phyloP scores from a whole-genome alignment of 2,329 filamentous ascomycete genomes.

The Teratosphaeriaceae sp. region DNA sequence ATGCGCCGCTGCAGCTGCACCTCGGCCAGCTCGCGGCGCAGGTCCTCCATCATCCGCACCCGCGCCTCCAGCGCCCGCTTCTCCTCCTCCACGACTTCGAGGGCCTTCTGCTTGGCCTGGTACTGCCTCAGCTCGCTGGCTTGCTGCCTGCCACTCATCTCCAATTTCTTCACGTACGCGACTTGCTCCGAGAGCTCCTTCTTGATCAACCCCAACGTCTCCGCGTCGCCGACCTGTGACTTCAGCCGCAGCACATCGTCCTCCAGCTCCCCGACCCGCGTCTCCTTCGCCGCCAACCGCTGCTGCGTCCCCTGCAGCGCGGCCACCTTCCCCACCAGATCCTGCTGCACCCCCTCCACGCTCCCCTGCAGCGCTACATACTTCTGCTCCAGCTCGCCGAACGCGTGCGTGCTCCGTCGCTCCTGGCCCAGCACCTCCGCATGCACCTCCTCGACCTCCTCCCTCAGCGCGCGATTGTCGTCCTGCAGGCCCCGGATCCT shows the following conservation, averaged over 20 bases:
- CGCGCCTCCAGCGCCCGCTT: constrained; percentile 76
- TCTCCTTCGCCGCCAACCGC: constrained; percentile 62
- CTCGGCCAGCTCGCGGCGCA: constrained; percentile 73
- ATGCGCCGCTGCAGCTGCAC: constrained; percentile 75
- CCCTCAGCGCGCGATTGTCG: constrained; percentile 64
- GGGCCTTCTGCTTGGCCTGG: constrained; percentile 74
- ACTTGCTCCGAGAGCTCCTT: constrained; percentile 87
- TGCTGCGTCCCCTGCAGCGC: constrained; percentile 57
- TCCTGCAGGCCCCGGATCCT: constrained; percentile 54
- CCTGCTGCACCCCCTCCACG: constrained; percentile 52
- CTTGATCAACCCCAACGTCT: constrained; percentile 79
- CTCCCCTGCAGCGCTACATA: constrained; percentile 50
- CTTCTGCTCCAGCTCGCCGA: constrained; percentile 55
- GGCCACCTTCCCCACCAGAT: constrained; percentile 50
- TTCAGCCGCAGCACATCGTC: constrained; percentile 77
- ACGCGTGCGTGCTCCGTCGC: constrained; percentile 55
- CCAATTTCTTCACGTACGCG: constrained; percentile 78
- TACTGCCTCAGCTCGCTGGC: constrained; percentile 71
- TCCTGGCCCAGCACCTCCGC: constrained; percentile 65
- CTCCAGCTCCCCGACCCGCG: constrained; percentile 67
- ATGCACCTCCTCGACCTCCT: constrained; percentile 77
- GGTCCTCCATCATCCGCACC: constrained; percentile 63
- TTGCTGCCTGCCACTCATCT: constrained; percentile 74
- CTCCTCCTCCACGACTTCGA: constrained; percentile 92
- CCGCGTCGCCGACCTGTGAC: constrained; percentile 77